phyloP scores from a whole-genome alignment of 495 filamentous ascomycete species.

The Aspergillus bertholletiae region DNA sequence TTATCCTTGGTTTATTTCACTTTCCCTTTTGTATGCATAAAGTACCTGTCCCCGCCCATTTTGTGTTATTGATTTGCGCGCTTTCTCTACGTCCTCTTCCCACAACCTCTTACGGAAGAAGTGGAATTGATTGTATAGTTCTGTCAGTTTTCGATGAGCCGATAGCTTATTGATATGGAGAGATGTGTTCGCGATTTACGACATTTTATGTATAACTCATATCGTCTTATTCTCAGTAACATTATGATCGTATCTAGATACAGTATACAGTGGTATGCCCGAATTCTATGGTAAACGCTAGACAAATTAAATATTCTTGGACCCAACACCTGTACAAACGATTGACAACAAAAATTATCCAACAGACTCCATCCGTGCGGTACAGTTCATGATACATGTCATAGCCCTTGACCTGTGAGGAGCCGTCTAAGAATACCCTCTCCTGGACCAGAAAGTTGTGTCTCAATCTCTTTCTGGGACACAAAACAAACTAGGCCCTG shows the following conservation, averaged over 20 bases:
- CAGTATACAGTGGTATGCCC: not conserved
- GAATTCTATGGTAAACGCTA: not conserved
- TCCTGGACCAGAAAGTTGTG: conserved; percentile 66
- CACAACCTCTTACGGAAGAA: not conserved
- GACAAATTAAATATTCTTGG: not conserved
- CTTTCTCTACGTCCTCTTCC: not conserved
- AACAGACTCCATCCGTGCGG: conserved; percentile 9
- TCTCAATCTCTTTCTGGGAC: conserved; percentile 70
- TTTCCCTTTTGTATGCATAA: conserved; percentile 10
- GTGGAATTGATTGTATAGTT: conserved; percentile 3
- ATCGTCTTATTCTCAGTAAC: not conserved
- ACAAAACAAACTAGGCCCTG: conserved; percentile 73
- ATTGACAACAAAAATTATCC: not conserved
- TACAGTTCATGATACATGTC: conserved; percentile 3
- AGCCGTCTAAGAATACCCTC: conserved; percentile 46
- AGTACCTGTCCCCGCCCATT: too few species aligned
- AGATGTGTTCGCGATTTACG: not conserved
- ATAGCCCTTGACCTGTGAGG: conserved; percentile 40
- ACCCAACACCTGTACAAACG: not conserved
- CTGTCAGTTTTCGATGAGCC: not conserved
- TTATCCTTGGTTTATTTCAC: not conserved
- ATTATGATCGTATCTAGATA: not conserved
- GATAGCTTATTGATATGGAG: not conserved
- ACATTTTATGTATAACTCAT: not conserved
- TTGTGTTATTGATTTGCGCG: not conserved